phyloP scores from a whole-genome alignment of 306 rosid genomes.

The Prunus davidiana region DNA sequence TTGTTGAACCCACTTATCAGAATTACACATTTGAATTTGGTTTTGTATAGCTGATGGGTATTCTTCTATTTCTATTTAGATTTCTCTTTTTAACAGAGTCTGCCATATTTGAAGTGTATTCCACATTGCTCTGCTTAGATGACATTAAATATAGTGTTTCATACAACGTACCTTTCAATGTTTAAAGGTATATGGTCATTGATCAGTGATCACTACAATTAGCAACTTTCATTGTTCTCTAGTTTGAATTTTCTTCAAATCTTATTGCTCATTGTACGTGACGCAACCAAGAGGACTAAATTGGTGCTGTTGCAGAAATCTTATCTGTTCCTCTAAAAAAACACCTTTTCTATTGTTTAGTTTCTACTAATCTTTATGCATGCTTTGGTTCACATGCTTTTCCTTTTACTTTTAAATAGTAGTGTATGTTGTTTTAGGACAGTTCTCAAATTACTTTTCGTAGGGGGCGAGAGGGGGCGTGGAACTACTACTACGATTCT shows the following conservation, averaged over 20 bases:
- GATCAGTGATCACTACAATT: neutral
- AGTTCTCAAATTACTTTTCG: neutral
- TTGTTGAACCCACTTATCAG: neutral
- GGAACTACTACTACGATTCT: no score
- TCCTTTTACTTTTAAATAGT: neutral
- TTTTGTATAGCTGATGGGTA: neutral
- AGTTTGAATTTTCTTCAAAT: neutral
- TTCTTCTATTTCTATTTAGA: neutral
- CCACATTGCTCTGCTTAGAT: neutral
- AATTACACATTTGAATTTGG: neutral
- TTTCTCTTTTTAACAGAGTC: neutral
- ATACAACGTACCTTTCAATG: neutral
- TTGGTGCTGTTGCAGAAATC: neutral
- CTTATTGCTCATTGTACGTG: neutral
- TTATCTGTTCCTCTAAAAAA: neutral
- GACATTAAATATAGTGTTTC: neutral
- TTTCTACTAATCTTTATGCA: neutral
- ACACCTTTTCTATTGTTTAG: no score
- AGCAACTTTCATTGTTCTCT: neutral
- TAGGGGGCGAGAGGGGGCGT: no score
- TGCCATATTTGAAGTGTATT: neutral
- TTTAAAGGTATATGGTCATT: neutral
- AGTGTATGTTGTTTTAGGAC: neutral
- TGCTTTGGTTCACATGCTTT: neutral
- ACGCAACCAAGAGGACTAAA: neutral